phyloP scores from a whole-genome alignment of 2,329 filamentous ascomycete species.

The Arthrobotrys conoides region DNA sequence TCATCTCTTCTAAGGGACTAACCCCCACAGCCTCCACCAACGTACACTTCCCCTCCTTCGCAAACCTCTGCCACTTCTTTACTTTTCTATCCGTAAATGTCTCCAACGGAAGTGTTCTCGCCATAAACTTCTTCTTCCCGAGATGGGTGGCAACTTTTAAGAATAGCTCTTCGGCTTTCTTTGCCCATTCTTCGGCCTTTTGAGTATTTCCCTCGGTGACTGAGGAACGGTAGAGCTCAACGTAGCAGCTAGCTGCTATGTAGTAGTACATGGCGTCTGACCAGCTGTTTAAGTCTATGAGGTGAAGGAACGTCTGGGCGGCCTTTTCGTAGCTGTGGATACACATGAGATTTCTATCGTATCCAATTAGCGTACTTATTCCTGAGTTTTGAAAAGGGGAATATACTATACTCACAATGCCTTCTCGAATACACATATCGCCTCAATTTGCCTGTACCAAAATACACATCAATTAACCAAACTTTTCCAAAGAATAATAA shows the following conservation, averaged over 20 bases:
- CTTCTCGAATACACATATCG: conserved; percentile 87
- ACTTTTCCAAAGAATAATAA: neutral
- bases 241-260: conserved; percentile 81
- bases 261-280: conserved; percentile 91
- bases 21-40: conserved; percentile 85
- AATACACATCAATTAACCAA: conserved; percentile 11
- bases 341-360: conserved; percentile 76
- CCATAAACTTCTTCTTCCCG: conserved; percentile 91
- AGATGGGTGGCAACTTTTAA: conserved; percentile 79
- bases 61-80: conserved; percentile 86
- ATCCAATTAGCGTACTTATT: conserved; percentile 12
- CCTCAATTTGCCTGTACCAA: conserved; percentile 77
- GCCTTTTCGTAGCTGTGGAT: conserved; percentile 82
- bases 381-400: neutral
- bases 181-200: conserved; percentile 66
- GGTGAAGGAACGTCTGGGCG: conserved; percentile 80
- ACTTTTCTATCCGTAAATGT: conserved; percentile 86
- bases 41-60: conserved; percentile 76
- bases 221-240: conserved; percentile 82
- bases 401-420: conserved; percentile 70
- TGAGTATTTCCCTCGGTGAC: conserved; percentile 70
- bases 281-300: conserved; percentile 89
- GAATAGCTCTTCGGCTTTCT: conserved; percentile 76
- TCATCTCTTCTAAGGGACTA: conserved; percentile 89
- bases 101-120: conserved; percentile 89